Evolutionary conservation across 352 stramenopile species (phyloP).

Genomic region (Plasmopara muralis): DNA sequence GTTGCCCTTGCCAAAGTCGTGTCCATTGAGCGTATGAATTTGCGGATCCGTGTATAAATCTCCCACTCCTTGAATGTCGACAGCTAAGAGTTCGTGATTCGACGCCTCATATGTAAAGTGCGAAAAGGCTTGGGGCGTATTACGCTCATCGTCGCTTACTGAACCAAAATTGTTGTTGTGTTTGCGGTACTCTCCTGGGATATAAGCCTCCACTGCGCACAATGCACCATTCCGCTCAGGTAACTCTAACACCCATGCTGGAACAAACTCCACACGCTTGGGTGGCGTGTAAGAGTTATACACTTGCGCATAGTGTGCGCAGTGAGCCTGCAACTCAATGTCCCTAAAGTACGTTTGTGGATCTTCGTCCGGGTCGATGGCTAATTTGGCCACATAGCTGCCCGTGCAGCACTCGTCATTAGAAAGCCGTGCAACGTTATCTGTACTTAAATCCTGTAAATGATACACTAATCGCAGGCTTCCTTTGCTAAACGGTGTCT

Average conservation of each 20-base stretch:
- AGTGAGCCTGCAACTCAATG: conserved; percentile 83
- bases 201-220: conserved; percentile 78
- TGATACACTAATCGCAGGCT: conserved; percentile 79
- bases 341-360: conserved; percentile 86
- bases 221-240: conserved; percentile 60
- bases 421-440: conserved; percentile 15
- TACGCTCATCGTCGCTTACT: conserved; percentile 79
- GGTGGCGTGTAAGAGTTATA: conserved; percentile 85
- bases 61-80: conserved; percentile 93
- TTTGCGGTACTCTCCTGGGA: conserved; percentile 78
- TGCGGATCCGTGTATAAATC: conserved; percentile 96
- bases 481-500: conserved; percentile 77
- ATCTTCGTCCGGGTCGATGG: conserved; percentile 82
- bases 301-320: conserved; percentile 71
- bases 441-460: conserved; percentile 50
- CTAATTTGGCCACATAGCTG: conserved; percentile 83
- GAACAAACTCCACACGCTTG: conserved; percentile 76
- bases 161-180: conserved; percentile 88
- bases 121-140: conserved; percentile 88
- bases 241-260: conserved; percentile 78
- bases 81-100: conserved; percentile 87
- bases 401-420: conserved; percentile 24
- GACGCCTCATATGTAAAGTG: conserved; percentile 93
- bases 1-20: conserved; percentile 87
- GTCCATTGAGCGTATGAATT: conserved; percentile 81